Conservation (phyloP, 2,329 filamentous ascomycete genomes). For the Chrysoporthe austroafricana region DNA sequence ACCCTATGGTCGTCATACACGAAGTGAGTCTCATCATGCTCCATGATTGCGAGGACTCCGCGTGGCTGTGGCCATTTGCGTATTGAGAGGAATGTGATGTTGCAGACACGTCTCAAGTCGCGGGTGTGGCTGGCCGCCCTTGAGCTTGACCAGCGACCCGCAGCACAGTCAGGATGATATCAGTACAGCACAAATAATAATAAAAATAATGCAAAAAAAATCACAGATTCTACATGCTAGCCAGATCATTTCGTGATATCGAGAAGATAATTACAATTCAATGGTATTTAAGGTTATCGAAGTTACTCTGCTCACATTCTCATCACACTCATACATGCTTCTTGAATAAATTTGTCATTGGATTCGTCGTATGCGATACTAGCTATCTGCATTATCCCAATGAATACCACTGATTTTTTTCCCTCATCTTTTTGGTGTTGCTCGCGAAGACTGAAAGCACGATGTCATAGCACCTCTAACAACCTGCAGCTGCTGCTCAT, state of each 20-base stretch:
- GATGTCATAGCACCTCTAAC: constrained; percentile 14
- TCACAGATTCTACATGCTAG: background rate
- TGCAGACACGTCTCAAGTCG: background rate
- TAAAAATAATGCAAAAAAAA: background rate
- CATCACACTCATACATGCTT: background rate
- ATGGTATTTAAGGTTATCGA: background rate
- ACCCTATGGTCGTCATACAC: constrained; percentile 53
- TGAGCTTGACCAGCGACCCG: background rate
- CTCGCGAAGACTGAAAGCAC: background rate
- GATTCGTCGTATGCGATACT: constrained; percentile 30
- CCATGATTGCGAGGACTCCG: constrained; percentile 11
- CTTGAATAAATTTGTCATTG: constrained; percentile 11
- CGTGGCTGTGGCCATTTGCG: background rate
- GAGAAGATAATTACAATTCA: background rate
- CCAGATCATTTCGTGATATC: background rate
- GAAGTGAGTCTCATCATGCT: constrained; percentile 31
- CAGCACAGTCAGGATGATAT: background rate
- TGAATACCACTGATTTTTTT: background rate
- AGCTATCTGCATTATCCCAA: constrained; percentile 27
- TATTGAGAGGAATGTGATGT: background rate
- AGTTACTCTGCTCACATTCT: background rate
- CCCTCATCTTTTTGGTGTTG: background rate
- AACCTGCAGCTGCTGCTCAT: background rate
- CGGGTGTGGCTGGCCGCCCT: background rate
- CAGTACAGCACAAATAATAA: background rate